A percentile compares a stretch with the other conserved stretches of the same genome.
These are phyloP conservation scores for Tolypocladium cylindrosporum DNA, from an alignment of 2,329 filamentous ascomycete genomes.

Conservation along the genomic window DNA sequence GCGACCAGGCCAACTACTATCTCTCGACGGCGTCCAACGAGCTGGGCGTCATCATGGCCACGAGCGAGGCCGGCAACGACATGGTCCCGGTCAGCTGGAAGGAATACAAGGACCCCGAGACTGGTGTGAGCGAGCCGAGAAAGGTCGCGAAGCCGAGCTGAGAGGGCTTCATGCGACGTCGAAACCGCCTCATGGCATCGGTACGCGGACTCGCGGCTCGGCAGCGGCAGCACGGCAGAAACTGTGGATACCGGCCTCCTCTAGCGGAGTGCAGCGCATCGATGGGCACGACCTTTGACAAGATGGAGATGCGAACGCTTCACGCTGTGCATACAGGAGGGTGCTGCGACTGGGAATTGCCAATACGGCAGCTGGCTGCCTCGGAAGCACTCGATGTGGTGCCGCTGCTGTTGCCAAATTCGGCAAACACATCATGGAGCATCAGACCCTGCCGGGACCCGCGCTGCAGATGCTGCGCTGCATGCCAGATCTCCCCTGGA, in stretches of 20 bases:
- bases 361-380: not conserved
- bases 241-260: not conserved
- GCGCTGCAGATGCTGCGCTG: not conserved
- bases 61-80: constrained; percentile 74
- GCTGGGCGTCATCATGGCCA: constrained; percentile 86
- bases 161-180: constrained; percentile 16
- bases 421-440: not conserved
- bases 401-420: not conserved
- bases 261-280: not conserved
- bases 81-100: constrained; percentile 95
- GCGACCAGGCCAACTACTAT: constrained; percentile 93
- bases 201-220: not conserved
- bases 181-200: not conserved
- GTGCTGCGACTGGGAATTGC: not conserved
- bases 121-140: constrained; percentile 63
- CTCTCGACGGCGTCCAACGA: constrained; percentile 87
- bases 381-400: not conserved
- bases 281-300: not conserved
- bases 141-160: constrained; percentile 93
- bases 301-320: not conserved
- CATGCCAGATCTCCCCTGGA: not conserved
- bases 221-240: not conserved
- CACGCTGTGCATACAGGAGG: not conserved
- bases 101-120: constrained; percentile 80
- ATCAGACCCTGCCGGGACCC: not conserved